Conservation (phyloP, 2,329 filamentous ascomycete species). For the Lomentospora prolificans region DNA sequence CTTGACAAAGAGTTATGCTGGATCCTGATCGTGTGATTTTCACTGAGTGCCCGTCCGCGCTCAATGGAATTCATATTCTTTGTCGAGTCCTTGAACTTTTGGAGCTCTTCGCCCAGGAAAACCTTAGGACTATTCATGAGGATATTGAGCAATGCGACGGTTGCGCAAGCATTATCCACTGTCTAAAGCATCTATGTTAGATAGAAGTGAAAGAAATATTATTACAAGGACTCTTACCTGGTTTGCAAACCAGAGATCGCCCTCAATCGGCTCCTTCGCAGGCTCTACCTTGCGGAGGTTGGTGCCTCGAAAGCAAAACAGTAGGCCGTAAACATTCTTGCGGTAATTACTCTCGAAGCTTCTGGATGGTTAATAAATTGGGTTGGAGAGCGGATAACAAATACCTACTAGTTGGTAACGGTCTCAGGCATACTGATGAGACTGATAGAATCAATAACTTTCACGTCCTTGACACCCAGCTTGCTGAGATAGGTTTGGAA, state of each 20-base stretch:
- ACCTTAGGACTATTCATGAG: slow-evolving; percentile 69
- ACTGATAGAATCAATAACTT: slow-evolving; percentile 65
- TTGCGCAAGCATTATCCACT: slow-evolving; percentile 77
- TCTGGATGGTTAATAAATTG: neutral
- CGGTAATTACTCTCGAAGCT: slow-evolving; percentile 25
- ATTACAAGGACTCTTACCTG: slow-evolving; percentile 54
- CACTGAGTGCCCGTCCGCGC: slow-evolving; percentile 65
- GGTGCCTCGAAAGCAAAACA: slow-evolving; percentile 73
- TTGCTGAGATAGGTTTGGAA: slow-evolving; percentile 77
- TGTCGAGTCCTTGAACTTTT: slow-evolving; percentile 65
- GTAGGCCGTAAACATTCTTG: slow-evolving; percentile 70
- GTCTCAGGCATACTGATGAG: slow-evolving; percentile 39
- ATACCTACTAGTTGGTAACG: too few relatives aligned
- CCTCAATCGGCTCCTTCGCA: slow-evolving; percentile 42
- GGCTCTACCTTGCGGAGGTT: slow-evolving; percentile 36
- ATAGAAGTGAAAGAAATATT: too few relatives aligned
- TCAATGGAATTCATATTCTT: slow-evolving; percentile 57
- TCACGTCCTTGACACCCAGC: slow-evolving; percentile 68
- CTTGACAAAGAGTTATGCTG: slow-evolving; percentile 80
- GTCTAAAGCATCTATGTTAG: slow-evolving; percentile 39
- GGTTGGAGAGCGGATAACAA: slow-evolving; percentile 45
- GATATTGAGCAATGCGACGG: slow-evolving; percentile 87
- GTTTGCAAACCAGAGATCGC: slow-evolving; percentile 85
- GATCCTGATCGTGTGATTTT: slow-evolving; percentile 65
- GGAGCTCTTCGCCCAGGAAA: slow-evolving; percentile 59